A percentile compares a stretch with the other conserved stretches of the same genome.
Evolutionary conservation across 1,139 yeast species (phyloP).

Genomic region (Chernovozyma aurita): DNA sequence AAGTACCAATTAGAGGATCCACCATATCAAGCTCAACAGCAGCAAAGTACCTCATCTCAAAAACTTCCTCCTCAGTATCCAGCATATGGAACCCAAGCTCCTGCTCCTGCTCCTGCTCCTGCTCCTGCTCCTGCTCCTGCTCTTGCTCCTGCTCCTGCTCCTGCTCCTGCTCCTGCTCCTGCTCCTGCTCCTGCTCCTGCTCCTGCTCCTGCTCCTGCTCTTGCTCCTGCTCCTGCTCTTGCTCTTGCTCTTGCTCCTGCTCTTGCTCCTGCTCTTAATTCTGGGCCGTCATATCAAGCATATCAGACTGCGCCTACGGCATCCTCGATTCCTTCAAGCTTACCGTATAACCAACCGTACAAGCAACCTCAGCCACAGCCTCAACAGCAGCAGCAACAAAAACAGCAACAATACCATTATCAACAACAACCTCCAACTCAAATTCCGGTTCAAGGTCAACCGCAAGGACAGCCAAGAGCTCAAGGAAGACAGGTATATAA

Average conservation of each 20-base stretch:
- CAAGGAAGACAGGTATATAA: slow-evolving; percentile 7
- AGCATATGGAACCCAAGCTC: not conserved
- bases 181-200: not conserved
- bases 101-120: not conserved
- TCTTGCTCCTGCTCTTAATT: no score
- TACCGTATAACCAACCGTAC: no score
- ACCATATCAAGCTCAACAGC: not conserved
- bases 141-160: slow-evolving; percentile 1
- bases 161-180: not conserved
- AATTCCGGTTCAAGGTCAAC: not conserved
- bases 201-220: no score
- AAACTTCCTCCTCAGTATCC: not conserved
- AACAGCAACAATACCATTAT: no score
- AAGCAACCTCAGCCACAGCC: no score
- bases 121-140: slow-evolving; percentile 1
- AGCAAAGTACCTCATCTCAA: not conserved
- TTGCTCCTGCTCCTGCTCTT: no score
- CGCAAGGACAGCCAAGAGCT: slow-evolving; percentile 6
- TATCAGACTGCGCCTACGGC: no score
- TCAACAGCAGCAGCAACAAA: no score
- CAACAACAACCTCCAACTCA: not conserved
- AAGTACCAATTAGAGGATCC: not conserved
- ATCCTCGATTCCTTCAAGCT: no score
- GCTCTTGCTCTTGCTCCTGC: no score
- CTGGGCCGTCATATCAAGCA: no score